Conservation (phyloP, 345 rosid genomes). For the Luvunga scandens region DNA sequence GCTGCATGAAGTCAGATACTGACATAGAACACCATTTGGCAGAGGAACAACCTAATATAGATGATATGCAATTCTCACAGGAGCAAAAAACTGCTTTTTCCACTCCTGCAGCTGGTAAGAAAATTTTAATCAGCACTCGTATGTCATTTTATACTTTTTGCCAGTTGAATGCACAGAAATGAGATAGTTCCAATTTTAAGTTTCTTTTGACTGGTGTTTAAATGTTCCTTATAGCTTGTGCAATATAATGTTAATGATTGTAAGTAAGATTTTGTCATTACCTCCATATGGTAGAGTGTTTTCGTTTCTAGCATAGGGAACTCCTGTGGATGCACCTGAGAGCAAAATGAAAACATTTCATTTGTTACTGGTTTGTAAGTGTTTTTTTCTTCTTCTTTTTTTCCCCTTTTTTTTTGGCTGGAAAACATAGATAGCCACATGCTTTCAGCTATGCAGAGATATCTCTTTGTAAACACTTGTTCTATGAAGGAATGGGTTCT, state of each 20-base stretch:
- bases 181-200: conserved; percentile 5
- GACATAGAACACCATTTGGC: conserved; percentile 24
- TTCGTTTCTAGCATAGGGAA: background rate
- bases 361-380: conserved; percentile 7
- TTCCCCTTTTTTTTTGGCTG: background rate
- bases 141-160: background rate
- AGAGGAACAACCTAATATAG: conserved; percentile 22
- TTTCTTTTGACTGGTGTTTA: background rate
- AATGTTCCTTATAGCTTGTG: background rate
- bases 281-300: background rate
- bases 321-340: background rate
- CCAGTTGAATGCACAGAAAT: background rate
- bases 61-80: conserved; percentile 32
- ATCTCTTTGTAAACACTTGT: conserved; percentile 66
- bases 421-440: conserved; percentile 14
- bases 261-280: background rate
- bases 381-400: background rate
- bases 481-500: conserved; percentile 56
- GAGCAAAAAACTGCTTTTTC: conserved; percentile 32
- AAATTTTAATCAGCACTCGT: background rate
- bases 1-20: conserved; percentile 28
- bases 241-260: background rate
- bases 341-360: conserved; percentile 9
- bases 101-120: conserved; percentile 65
- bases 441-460: conserved; percentile 45